A percentile compares a stretch with the other conserved stretches of the same genome.
These are phyloP conservation scores for Podosphaera fusca DNA, from an alignment of 2,329 filamentous ascomycete genomes.

Conservation along the genomic window DNA sequence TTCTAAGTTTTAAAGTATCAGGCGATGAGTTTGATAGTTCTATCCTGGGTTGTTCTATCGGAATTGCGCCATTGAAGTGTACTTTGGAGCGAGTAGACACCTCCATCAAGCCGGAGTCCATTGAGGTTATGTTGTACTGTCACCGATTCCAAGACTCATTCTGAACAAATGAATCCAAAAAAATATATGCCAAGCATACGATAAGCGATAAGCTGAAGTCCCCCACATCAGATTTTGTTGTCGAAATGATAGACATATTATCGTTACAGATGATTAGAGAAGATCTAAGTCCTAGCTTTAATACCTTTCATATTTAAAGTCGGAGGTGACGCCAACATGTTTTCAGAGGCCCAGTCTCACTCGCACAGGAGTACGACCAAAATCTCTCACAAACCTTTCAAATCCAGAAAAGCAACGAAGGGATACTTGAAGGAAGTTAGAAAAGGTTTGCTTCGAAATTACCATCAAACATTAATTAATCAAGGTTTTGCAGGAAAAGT, in stretches of 20 bases:
- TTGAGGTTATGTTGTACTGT: not conserved
- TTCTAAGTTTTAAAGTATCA: slow-evolving; percentile 18
- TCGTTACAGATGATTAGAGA: not conserved
- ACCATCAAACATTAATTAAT: slow-evolving; percentile 1
- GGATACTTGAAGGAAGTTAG: slow-evolving; percentile 60
- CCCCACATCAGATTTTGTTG: slow-evolving; percentile 1
- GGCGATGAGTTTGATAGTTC: slow-evolving; percentile 19
- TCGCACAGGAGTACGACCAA: slow-evolving; percentile 90
- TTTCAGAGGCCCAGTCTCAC: slow-evolving; percentile 43
- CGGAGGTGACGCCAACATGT: slow-evolving; percentile 44
- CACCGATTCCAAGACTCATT: too few species aligned
- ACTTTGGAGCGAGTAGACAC: slow-evolving; percentile 2
- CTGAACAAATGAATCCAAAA: not conserved
- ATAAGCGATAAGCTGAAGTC: slow-evolving; percentile 6
- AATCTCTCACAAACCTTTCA: slow-evolving; percentile 69
- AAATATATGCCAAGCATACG: slow-evolving; percentile 4
- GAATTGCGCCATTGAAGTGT: slow-evolving; percentile 28
- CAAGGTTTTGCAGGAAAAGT: slow-evolving; percentile 41
- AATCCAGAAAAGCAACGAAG: slow-evolving; percentile 77
- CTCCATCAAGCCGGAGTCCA: slow-evolving; percentile 7
- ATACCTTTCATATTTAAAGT: slow-evolving; percentile 78
- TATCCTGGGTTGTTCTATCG: slow-evolving; percentile 25
- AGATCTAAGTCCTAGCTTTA: slow-evolving; percentile 32
- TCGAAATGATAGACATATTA: too few species aligned
- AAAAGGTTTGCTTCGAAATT: slow-evolving; percentile 38